These are phyloP conservation scores for Acanthamoeba lenticulata DNA, from an alignment of 208 protist species.

Conservation along the genomic window DNA sequence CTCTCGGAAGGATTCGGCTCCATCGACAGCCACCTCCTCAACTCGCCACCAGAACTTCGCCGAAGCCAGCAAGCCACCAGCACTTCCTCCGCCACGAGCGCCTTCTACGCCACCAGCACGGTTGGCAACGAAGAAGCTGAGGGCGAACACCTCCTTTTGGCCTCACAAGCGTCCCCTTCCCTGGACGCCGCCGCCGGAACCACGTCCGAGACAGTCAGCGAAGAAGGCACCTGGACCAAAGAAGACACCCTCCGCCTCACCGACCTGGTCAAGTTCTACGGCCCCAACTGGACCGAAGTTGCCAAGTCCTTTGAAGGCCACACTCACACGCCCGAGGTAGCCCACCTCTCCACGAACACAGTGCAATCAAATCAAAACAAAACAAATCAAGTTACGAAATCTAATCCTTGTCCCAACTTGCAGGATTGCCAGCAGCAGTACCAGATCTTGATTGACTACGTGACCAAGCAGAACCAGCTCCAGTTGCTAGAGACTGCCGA, in stretches of 20 bases:
- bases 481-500: slow-evolving; percentile 38
- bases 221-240: slow-evolving; percentile 29
- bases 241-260: slow-evolving; percentile 46
- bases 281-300: slow-evolving; percentile 26
- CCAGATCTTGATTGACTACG: slow-evolving; percentile 45
- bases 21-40: neutral
- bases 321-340: neutral
- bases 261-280: slow-evolving; percentile 33
- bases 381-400: no score
- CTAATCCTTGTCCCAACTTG: neutral
- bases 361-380: neutral
- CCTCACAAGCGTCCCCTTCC: no score
- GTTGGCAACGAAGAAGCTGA: neutral
- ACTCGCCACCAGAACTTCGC: neutral
- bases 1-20: neutral
- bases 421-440: slow-evolving; percentile 48
- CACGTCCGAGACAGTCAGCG: neutral
- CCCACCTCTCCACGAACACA: neutral
- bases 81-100: neutral
- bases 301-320: slow-evolving; percentile 40
- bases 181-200: neutral
- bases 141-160: neutral
- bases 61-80: neutral
- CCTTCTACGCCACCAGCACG: neutral
- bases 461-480: slow-evolving; percentile 58